Evolutionary conservation across 1,284 basidiomycete species (phyloP), one percentile per base, ranked within the genome.

Genomic region (Calocybe gambosa): DNA sequence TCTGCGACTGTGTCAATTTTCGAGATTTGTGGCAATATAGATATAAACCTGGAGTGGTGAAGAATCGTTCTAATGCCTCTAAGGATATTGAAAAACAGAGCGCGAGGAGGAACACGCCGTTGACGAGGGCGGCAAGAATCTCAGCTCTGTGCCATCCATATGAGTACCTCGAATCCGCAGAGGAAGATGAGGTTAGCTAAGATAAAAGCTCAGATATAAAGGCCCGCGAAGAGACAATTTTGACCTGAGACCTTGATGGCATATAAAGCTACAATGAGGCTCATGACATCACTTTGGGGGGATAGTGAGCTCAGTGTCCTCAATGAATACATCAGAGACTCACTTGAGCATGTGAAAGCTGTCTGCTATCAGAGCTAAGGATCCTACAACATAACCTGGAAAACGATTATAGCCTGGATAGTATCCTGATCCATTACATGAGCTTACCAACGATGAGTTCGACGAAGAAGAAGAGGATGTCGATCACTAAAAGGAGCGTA

Each of bases 101-200:
- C 0, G 96, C 95, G 6, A 73, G 64, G 2, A 99, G 79, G 71
- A 98, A 98, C 45, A 98, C 94, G 42, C 96, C 95, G 60, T 99
- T 99, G 60, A 98, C 73, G 39, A 99, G 76, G 0, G 93, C 92
- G 23, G 93, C 93, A 6, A 99, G 78, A 51, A 99, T 96, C 63
- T 99, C 96, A n/a, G 96, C 96, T 47, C 96, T 79, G 67, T 99
- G 95, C 93, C 94, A 98, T 16, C 93, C 93, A 61, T 95, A 96
- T 1, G 90, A 89, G 64, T 93, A 94, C 34, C 82, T 80, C 31
- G 75, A 74, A 55, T 80, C 74, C 15, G 65, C 73, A 43, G 69
- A 60, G 23, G 62, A 67, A 39, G 73, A 68, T 34, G 69, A 68
- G 20, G 83, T 77, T 42, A 87, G 71, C 85, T 85, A 50, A 6